Base-by-base conservation (phyloP, 345 rosid genomes). In the Luvunga scandens region DNA sequence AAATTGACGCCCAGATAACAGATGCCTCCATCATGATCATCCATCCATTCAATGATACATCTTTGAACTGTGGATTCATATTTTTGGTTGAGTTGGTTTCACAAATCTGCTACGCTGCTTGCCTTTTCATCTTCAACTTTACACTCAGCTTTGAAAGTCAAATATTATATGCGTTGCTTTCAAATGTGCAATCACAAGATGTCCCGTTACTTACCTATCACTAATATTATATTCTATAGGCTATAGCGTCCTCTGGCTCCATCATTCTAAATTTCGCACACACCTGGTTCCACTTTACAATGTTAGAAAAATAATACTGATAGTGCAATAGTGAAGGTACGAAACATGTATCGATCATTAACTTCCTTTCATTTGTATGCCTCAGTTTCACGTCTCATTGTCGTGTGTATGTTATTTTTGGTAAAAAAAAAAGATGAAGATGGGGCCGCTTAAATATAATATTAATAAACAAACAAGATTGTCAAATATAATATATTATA, bases 91-190 rank as follows among this genome's bases (percentile, higher is more conserved):
- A 39, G 45, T 39, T 39, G 45, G 78, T 45, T 75, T 75, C 71
- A 48, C 25, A 64, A 63, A 27, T 61, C 62, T 74, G 38, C 33
- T 48, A 28, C 77, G 22, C 60, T 27, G 16, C 33, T 13, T 10
- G 16, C 27, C 12, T 33, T 72, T 30, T 63, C 60, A 45, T 22
- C 14, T 27, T 10, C 22, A 39, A 33, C 59, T 73, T 73, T 73
- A 27, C 34, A 30, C 14, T 56, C 65, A 25, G 66, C 75, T 42
- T 62, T 38, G 42, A 79, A 81, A 63, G 77, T 81, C 80, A 76
- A 82, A 76, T 69, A 73, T 50, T 16, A 18, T 18, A 73, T 64
- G 66, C 39, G 78, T 81, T 50, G 72, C 61, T 83, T 75, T 79
- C 88, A 69, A 45, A 28, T 59, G 18, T 19, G 31, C 70, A 66